Conservation (phyloP, 1,284 basidiomycete genomes). For the Xerocomus minutiporus region DNA sequence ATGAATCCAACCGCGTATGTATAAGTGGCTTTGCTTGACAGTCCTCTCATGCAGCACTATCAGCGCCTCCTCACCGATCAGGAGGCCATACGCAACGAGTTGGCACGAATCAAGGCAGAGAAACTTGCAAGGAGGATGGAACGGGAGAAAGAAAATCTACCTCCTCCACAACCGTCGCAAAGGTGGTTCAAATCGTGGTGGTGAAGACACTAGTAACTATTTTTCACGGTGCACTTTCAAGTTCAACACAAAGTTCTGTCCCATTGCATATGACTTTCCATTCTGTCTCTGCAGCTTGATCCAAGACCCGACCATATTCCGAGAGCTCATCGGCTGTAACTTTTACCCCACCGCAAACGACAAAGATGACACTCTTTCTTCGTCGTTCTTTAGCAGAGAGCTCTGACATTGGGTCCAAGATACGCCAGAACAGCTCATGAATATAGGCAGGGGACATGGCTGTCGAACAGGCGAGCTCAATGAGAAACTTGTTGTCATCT, state of each 20-base stretch:
- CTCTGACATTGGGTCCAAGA: conserved; percentile 37
- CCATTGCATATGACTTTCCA: conserved; percentile 43
- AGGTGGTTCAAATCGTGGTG: conserved; percentile 32
- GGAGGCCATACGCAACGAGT: conserved; percentile 57
- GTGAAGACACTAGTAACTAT: conserved; percentile 8
- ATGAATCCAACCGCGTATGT: conserved; percentile 51
- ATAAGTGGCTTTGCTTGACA: not conserved
- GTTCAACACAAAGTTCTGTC: conserved; percentile 28
- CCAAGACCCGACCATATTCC: conserved; percentile 42
- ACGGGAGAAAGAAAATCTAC: conserved; percentile 35
- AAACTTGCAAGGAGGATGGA: conserved; percentile 46
- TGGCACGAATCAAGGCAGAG: conserved; percentile 65
- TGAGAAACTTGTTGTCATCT: conserved; percentile 73
- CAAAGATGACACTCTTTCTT: conserved; percentile 22
- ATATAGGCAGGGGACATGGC: conserved; percentile 64
- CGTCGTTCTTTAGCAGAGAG: conserved; percentile 30
- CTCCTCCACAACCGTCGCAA: conserved; percentile 16
- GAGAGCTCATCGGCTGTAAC: conserved; percentile 47
- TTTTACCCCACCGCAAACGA: conserved; percentile 44
- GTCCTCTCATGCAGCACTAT: conserved; percentile 9
- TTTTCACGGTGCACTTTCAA: not conserved
- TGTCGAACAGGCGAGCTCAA: conserved; percentile 68
- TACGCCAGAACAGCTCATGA: conserved; percentile 45
- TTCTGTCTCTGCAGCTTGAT: conserved; percentile 28
- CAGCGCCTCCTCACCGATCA: conserved; percentile 65